These are phyloP conservation scores for Lactarius trivialis DNA, from an alignment of 768 basidiomycete species.

Conservation along the genomic window DNA sequence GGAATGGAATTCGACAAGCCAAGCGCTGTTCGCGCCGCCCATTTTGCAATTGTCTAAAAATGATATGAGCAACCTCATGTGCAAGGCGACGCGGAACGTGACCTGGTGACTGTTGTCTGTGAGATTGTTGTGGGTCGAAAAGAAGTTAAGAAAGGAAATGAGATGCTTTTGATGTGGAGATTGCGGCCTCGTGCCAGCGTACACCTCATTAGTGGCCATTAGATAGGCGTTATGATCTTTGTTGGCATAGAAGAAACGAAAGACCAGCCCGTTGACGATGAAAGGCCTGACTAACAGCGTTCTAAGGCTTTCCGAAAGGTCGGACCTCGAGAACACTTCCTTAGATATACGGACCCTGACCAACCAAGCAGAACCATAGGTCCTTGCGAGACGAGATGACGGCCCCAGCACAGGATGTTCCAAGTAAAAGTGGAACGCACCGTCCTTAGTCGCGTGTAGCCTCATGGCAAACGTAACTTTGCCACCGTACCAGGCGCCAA, in stretches of 20 bases:
- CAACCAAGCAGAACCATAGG: constrained; percentile 58
- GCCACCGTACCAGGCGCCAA: constrained; percentile 52
- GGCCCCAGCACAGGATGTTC: constrained; percentile 45
- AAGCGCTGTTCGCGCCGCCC: constrained; percentile 54
- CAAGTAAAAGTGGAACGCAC: constrained; percentile 36
- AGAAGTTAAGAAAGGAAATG: constrained; percentile 39
- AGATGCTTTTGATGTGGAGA: constrained; percentile 9
- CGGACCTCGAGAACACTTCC: constrained; percentile 28
- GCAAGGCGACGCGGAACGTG: constrained; percentile 24
- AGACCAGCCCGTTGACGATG: constrained; percentile 48
- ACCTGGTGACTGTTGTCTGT: constrained; percentile 44
- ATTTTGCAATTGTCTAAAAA: constrained; percentile 55
- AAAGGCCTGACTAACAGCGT: constrained; percentile 44
- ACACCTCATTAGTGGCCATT: constrained; percentile 45
- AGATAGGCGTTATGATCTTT: constrained; percentile 56
- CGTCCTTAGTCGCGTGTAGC: constrained; percentile 24
- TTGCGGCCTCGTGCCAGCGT: constrained; percentile 8
- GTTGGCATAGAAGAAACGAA: constrained; percentile 48
- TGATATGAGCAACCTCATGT: neutral
- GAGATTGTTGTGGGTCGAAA: constrained; percentile 52
- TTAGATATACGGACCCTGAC: constrained; percentile 44
- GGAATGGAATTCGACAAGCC: constrained; percentile 61
- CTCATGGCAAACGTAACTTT: constrained; percentile 48
- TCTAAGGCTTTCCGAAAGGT: constrained; percentile 28
- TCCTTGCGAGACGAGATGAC: constrained; percentile 50